Evolutionary conservation across 2,329 filamentous ascomycete genomes (phyloP), one percentile per base, ranked within the genome.

Genomic region (Scorias spongiosa): DNA sequence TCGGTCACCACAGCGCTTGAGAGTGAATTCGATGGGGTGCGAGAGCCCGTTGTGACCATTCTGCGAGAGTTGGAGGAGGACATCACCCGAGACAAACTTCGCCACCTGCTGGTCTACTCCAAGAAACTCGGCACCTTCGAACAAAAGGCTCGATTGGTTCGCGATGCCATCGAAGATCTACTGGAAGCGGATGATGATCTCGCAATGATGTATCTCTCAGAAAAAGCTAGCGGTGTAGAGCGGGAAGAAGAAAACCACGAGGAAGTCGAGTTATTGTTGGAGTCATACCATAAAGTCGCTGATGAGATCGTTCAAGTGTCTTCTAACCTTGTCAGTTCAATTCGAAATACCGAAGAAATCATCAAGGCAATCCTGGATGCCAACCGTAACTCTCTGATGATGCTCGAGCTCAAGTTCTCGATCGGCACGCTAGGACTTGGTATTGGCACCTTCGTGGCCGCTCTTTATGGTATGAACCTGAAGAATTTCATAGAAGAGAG

Each of bases 391-490:
- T 84, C 87, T 8, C 83, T 98, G 51, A 98, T 98, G 91, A 73
- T 98, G 14, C 75, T 96, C 29, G 91, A 96, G 51, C 79, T 98
- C 54, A 94, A 93, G 60, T 94, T 96, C 67, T 91, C 84, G 59
- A 88, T 98, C 47, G 85, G 87, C 45, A 96, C 91, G 1, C 76
- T 98, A 4, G 87, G 88, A n/a, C 78, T 96, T 40, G 89, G 86
- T 44, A 86, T 88, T 59, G 91, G 91, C 44, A 95, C 91, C 41
- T 93, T 96, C 59, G 75, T 95, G 55, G 93, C 91, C 8, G 88
- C 88, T n/a, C 78, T 98, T n/a, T 98, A 96, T 71, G 91, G 91
- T 54, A 96, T 96, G 88, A 98, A 98, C 67, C 70, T 98, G 51
- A 93, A 95, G 61, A 96, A 96, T 65, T 96, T 95, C 63, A 86